phyloP scores from a whole-genome alignment of 2,329 filamentous ascomycete genomes.

The Paramyrothecium sp. region DNA sequence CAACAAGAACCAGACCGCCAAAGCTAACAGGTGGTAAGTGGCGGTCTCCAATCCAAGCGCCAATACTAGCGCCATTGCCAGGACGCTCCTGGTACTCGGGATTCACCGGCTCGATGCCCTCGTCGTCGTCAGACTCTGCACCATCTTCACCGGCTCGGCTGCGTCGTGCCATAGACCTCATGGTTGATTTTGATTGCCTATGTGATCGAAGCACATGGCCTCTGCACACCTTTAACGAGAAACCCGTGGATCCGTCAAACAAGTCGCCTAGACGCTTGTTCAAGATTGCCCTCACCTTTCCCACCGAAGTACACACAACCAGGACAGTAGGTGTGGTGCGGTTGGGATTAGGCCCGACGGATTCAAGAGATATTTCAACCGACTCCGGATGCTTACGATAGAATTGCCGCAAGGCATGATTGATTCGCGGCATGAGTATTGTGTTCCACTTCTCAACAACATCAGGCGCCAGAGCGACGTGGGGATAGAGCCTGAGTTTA shows the following conservation, averaged over 20 bases:
- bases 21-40: slow-evolving; percentile 90
- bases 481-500: slow-evolving; percentile 59
- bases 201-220: slow-evolving; percentile 66
- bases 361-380: slow-evolving; percentile 74
- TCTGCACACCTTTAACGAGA: slow-evolving; percentile 69
- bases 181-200: slow-evolving; percentile 31
- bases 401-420: slow-evolving; percentile 67
- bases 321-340: slow-evolving; percentile 71
- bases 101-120: slow-evolving; percentile 54
- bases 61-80: slow-evolving; percentile 86
- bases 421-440: slow-evolving; percentile 70
- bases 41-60: slow-evolving; percentile 80
- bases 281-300: slow-evolving; percentile 69
- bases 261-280: slow-evolving; percentile 64
- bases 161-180: slow-evolving; percentile 28
- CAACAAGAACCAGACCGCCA: slow-evolving; percentile 81
- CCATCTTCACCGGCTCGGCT: slow-evolving; percentile 27
- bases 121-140: slow-evolving; percentile 29
- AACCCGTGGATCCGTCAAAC: slow-evolving; percentile 62
- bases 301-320: slow-evolving; percentile 73
- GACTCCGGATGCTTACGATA: slow-evolving; percentile 74
- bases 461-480: slow-evolving; percentile 56
- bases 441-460: slow-evolving; percentile 71
- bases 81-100: slow-evolving; percentile 77
- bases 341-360: slow-evolving; percentile 66